Conservation (phyloP, 257 asterid genomes). For the Solanum etuberosum region DNA sequence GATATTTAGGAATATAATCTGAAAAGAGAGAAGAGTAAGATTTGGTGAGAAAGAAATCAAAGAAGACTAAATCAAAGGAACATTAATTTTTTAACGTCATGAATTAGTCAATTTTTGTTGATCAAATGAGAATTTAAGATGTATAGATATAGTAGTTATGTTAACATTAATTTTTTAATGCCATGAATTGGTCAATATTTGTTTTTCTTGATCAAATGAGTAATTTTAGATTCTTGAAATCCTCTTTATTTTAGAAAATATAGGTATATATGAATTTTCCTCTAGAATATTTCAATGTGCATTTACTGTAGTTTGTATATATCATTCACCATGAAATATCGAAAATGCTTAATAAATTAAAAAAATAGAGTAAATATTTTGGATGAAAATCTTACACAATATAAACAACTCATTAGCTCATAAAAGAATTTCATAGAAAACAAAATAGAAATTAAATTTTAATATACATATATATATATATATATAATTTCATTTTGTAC, state of each 20-base stretch:
- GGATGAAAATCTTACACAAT: neutral
- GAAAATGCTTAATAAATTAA: no score
- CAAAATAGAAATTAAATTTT: neutral
- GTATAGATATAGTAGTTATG: no score
- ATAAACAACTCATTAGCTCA: neutral
- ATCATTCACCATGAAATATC: no score
- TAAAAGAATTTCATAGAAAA: no score
- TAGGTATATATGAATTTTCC: neutral
- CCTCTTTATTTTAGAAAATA: neutral
- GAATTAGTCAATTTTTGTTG: neutral
- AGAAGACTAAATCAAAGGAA: no score
- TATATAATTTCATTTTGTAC: neutral
- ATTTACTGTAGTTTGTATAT: no score
- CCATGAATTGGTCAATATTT: neutral
- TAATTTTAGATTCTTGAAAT: neutral
- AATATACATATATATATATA: neutral
- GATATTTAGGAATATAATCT: no score
- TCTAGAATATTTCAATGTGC: neutral
- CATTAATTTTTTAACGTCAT: neutral
- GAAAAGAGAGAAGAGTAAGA: no score
- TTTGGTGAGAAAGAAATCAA: no score
- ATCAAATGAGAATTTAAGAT: neutral
- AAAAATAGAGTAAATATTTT: neutral
- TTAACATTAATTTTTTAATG: neutral
- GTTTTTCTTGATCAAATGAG: neutral